phyloP scores from a whole-genome alignment of 2,329 filamentous ascomycete genomes.

The Trichoderma sp. region DNA sequence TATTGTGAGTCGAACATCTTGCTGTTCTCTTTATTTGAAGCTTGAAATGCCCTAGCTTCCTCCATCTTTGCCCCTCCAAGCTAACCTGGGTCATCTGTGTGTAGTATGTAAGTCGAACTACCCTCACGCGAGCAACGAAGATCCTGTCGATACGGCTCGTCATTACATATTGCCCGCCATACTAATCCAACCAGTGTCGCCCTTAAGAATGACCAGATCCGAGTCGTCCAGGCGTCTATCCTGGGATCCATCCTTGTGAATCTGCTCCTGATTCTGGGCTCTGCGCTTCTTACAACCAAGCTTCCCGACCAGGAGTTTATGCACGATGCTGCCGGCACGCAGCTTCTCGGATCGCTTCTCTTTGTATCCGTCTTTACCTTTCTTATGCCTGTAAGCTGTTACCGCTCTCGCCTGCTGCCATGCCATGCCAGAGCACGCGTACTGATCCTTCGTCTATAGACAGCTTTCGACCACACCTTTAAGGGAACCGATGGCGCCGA shows the following conservation, averaged over 20 bases:
- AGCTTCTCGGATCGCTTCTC: slow-evolving; percentile 36
- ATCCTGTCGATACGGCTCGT: not conserved
- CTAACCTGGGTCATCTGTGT: not conserved
- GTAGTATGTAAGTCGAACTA: slow-evolving; percentile 10
- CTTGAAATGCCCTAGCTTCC: not conserved
- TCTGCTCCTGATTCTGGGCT: slow-evolving; percentile 69
- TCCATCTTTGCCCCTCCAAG: not conserved
- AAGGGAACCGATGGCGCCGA: slow-evolving; percentile 55
- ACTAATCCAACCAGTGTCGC: slow-evolving; percentile 42
- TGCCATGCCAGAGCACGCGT: not conserved
- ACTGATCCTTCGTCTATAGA: slow-evolving; percentile 25
- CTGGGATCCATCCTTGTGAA: slow-evolving; percentile 77
- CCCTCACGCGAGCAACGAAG: not conserved
- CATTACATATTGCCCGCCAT: not conserved
- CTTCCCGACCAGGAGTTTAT: slow-evolving; percentile 64
- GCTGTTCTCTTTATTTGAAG: not conserved
- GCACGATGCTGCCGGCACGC: slow-evolving; percentile 32
- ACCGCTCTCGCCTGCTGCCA: not conserved
- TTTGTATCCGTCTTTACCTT: slow-evolving; percentile 40
- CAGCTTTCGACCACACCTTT: slow-evolving; percentile 50
- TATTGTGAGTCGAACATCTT: slow-evolving; percentile 42
- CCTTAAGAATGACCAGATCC: slow-evolving; percentile 58
- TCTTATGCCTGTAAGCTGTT: slow-evolving; percentile 34
- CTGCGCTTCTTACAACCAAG: slow-evolving; percentile 69
- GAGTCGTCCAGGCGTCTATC: slow-evolving; percentile 72